Conservation (phyloP, 2,329 filamentous ascomycete species). For the Exophiala mesophila region DNA sequence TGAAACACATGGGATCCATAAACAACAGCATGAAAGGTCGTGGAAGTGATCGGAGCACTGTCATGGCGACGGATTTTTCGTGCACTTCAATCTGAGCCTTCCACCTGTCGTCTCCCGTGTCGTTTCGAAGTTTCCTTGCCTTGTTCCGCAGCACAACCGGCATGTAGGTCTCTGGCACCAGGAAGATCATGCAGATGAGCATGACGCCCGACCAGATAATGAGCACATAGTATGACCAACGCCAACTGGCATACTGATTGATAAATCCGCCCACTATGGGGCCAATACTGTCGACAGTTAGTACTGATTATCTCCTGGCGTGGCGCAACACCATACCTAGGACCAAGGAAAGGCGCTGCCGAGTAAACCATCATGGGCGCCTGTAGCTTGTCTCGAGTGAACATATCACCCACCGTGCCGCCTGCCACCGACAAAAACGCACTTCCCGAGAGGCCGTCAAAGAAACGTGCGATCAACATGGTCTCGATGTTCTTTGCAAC, state of each 20-base stretch:
- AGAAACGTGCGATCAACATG: constrained; percentile 71
- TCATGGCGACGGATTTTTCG: constrained; percentile 56
- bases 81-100: constrained; percentile 65
- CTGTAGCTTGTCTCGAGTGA: constrained; percentile 59
- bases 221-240: constrained; percentile 73
- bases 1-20: constrained; percentile 39
- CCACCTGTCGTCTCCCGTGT: constrained; percentile 67
- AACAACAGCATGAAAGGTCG: constrained; percentile 44
- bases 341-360: constrained; percentile 60
- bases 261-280: constrained; percentile 48
- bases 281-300: constrained; percentile 13
- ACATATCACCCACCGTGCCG: constrained; percentile 68
- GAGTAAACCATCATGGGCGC: constrained; percentile 73
- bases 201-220: constrained; percentile 66
- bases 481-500: constrained; percentile 77
- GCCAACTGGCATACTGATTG: constrained; percentile 64
- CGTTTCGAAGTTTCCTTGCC: constrained; percentile 59
- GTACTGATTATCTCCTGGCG: neutral
- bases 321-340: constrained; percentile 2
- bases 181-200: constrained; percentile 55
- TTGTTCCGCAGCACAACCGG: constrained; percentile 66
- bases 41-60: constrained; percentile 53
- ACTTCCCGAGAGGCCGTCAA: constrained; percentile 49
- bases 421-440: constrained; percentile 68
- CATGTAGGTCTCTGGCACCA: constrained; percentile 79